phyloP scores from a whole-genome alignment of 768 basidiomycete species.

The Chalciporus chontae region DNA sequence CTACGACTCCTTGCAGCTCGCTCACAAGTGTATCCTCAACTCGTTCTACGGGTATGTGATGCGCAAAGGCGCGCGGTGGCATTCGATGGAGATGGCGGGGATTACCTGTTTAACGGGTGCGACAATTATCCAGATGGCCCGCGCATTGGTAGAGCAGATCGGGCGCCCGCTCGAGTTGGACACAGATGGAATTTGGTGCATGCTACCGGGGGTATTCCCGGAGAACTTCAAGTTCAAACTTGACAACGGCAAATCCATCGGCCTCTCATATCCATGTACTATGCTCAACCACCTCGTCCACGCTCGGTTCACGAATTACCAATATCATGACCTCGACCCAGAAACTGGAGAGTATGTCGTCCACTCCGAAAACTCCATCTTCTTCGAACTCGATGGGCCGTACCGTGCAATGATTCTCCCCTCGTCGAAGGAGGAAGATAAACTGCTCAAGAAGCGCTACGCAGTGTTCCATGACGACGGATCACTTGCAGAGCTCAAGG shows the following conservation, averaged over 20 bases:
- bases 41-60: conserved; percentile 99
- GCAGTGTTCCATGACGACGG: conserved; percentile 99
- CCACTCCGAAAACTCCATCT: conserved; percentile 96
- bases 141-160: conserved; percentile 95
- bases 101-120: conserved; percentile 98
- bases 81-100: conserved; percentile 99
- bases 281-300: conserved; percentile 99
- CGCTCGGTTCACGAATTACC: conserved; percentile 93
- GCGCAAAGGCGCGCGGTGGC: conserved; percentile 99
- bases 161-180: conserved; percentile 96
- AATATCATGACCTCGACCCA: conserved; percentile 90
- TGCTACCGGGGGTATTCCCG: conserved; percentile 97
- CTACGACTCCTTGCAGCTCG: conserved; percentile 97
- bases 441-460: conserved; percentile 96
- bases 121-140: conserved; percentile 98
- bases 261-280: conserved; percentile 95
- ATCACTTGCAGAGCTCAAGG: conserved; percentile 95
- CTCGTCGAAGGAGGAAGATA: conserved; percentile 98
- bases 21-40: conserved; percentile 99
- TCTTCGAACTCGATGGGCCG: conserved; percentile 98
- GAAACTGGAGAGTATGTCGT: conserved; percentile 81
- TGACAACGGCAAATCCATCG: conserved; percentile 78
- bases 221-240: conserved; percentile 98
- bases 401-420: conserved; percentile 99
- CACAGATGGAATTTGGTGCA: conserved; percentile 99